phyloP scores from a whole-genome alignment of 163 green algal genomes.

The Scenedesmus sp. region DNA sequence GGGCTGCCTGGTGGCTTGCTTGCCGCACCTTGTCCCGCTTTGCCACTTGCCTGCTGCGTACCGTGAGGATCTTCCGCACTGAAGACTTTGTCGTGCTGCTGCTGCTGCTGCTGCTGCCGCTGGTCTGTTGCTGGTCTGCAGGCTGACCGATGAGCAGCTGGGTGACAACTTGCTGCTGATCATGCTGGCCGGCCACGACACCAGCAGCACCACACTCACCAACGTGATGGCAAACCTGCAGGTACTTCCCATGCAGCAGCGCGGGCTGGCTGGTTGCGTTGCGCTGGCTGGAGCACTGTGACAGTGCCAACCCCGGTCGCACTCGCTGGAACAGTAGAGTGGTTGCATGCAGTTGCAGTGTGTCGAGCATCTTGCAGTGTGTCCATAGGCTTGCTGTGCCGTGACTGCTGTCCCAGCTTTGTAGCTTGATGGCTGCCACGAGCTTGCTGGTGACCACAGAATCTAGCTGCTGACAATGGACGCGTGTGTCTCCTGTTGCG shows the following conservation, averaged over 20 bases:
- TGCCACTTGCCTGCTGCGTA: not conserved
- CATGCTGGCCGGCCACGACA: constrained; percentile 51
- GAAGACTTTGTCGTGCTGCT: not conserved
- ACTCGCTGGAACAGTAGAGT: too few relatives aligned
- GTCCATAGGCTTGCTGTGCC: too few relatives aligned
- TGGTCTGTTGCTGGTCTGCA: not conserved
- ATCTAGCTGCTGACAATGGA: too few relatives aligned
- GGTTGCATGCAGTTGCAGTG: too few relatives aligned
- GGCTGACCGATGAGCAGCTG: constrained; percentile 37
- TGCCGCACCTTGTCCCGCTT: too few relatives aligned
- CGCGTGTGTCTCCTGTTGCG: too few relatives aligned
- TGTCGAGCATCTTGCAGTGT: too few relatives aligned
- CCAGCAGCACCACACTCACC: constrained; percentile 40
- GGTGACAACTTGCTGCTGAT: constrained; percentile 51
- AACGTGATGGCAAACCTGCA: constrained; percentile 34
- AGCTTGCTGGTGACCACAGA: too few relatives aligned
- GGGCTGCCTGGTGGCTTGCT: too few relatives aligned
- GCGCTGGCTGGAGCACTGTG: not conserved
- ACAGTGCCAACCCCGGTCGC: too few relatives aligned
- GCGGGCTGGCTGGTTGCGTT: not conserved
- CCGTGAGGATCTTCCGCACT: not conserved
- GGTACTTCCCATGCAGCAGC: not conserved
- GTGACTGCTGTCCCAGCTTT: too few relatives aligned
- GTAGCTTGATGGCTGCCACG: too few relatives aligned
- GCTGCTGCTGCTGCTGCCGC: not conserved